Base-by-base conservation (phyloP, 83 land plant species). In the Picea mariana region DNA sequence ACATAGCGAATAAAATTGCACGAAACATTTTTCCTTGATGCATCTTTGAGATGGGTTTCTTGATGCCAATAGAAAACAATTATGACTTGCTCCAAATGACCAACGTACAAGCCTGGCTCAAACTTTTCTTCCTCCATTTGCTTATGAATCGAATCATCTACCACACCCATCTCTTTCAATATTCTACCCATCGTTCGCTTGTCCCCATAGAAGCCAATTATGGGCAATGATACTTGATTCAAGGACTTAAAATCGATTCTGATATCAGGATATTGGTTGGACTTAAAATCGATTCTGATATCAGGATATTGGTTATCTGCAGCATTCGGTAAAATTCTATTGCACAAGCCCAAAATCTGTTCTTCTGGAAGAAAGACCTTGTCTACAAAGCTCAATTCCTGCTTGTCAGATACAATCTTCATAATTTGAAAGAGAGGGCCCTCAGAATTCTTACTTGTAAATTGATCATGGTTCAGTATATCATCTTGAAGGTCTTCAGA, bases 1-100 rank as follows among this genome's bases (percentile, higher is more conserved):
- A 83, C 18, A 58, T 83, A 83, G 21, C 66, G 38, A 1, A 83
- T 79, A 42, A 83, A 83, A 59, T 79, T 83, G 77, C 85, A 83
- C 7, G 82, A 83, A 73, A 83, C 80, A 20, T 83, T 64, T 49
- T 83, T 83, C 67, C 82, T 61, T 5, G 77, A 79, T 67, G 82
- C 85, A 40, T 79, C 76, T 17, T 68, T 21, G n/a, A 34, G 38
- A 34, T 34, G 38, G 38, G 38, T 3, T 34, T 3, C 38, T 34
- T 34, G 38, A 34, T 34, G 38, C 38, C 38, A 34, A 34, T 34
- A 34, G 38, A 34, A 34, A 34, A 2, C 3, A 34, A 34, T 34
- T 34, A 34, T 34, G 38, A 34, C 3, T 34, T 34, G 38, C 38
- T 34, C 1, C 38, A 34, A 3, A 34, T 2, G 4, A 34, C 38